These are phyloP conservation scores for Clarireedia monteithiana DNA, from an alignment of 2,329 filamentous ascomycete species.

Conservation along the genomic window DNA sequence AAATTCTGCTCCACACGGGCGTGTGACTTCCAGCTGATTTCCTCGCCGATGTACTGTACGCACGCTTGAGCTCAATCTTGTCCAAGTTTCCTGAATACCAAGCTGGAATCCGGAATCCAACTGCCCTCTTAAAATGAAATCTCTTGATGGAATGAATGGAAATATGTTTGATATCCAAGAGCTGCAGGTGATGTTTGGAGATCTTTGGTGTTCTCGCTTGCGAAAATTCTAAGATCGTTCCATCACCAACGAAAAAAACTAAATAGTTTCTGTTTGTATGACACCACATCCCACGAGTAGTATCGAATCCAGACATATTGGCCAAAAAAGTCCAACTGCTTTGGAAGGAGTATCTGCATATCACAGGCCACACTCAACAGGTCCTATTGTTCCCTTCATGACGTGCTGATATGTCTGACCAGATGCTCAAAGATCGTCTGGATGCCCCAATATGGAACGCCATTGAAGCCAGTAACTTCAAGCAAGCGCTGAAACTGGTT, in stretches of 20 bases:
- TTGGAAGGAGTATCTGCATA: neutral
- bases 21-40: no score
- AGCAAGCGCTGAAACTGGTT: constrained; percentile 30
- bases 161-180: neutral
- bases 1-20: no score
- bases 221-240: neutral
- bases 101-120: no score
- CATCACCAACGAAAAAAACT: neutral
- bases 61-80: no score
- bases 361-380: no score
- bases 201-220: constrained; percentile 1
- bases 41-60: no score
- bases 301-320: neutral
- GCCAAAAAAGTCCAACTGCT: neutral
- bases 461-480: constrained; percentile 29
- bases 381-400: neutral
- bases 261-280: neutral
- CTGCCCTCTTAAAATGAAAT: no score
- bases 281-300: neutral
- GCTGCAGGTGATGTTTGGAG: no score
- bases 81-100: no score
- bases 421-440: constrained; percentile 22
- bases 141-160: neutral
- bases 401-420: constrained; percentile 18
- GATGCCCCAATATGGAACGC: constrained; percentile 29